Percentiles rank a stretch among this genome's conserved stretches.
These are phyloP conservation scores for Theileria sp. DNA, from an alignment of 169 alveolate genomes.

Conservation along the genomic window DNA sequence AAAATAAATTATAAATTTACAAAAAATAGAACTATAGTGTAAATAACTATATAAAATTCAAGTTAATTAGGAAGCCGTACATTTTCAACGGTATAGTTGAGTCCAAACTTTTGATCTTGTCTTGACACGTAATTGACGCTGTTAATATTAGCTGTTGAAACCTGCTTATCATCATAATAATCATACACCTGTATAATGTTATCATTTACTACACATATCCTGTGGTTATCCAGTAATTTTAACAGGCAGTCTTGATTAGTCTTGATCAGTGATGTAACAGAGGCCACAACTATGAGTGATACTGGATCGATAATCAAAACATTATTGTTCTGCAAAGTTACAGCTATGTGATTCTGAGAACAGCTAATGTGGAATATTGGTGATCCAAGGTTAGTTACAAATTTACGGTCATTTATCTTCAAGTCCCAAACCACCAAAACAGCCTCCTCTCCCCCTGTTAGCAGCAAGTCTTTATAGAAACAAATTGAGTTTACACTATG, in stretches of 20 bases:
- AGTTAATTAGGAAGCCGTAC: background rate
- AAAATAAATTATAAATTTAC: too few relatives aligned
- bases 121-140: slow-evolving; percentile 48
- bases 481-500: slow-evolving; percentile 60
- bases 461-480: slow-evolving; percentile 25
- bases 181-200: slow-evolving; percentile 52
- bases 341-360: slow-evolving; percentile 13
- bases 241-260: background rate
- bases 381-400: slow-evolving; percentile 53
- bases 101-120: slow-evolving; percentile 61
- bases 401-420: slow-evolving; percentile 32
- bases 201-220: slow-evolving; percentile 22
- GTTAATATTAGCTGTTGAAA: slow-evolving; percentile 27
- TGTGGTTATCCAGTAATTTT: background rate
- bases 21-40: too few relatives aligned
- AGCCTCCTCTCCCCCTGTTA: slow-evolving; percentile 66
- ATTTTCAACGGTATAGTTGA: slow-evolving; percentile 25
- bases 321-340: slow-evolving; percentile 39
- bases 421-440: slow-evolving; percentile 64
- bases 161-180: slow-evolving; percentile 45
- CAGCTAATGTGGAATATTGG: slow-evolving; percentile 51
- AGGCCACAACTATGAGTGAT: slow-evolving; percentile 17
- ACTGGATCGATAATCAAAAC: slow-evolving; percentile 42
- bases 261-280: background rate
- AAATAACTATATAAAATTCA: background rate